These are phyloP conservation scores for Leccinum pallidistipes DNA, from an alignment of 1,284 basidiomycete species.

Conservation along the genomic window DNA sequence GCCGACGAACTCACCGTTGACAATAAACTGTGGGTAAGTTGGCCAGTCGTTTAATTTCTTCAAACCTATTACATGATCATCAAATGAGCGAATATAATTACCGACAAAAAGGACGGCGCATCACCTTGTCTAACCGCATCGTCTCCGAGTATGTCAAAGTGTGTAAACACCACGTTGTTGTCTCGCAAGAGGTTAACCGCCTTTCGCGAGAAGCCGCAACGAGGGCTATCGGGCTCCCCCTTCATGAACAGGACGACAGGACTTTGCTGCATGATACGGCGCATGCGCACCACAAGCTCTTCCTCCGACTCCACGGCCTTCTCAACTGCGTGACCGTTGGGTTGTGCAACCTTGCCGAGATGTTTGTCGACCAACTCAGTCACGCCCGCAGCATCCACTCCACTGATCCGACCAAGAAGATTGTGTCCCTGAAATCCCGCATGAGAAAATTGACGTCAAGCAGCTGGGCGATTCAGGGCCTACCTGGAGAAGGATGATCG, in stretches of 20 bases:
- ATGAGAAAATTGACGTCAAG: background rate
- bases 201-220: constrained; percentile 92
- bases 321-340: constrained; percentile 38
- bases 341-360: constrained; percentile 36
- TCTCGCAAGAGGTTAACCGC: constrained; percentile 84
- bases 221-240: constrained; percentile 81
- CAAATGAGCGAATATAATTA: constrained; percentile 50
- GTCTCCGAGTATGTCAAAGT: constrained; percentile 91
- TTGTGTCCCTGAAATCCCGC: constrained; percentile 75
- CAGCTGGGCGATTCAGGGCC: constrained; percentile 20
- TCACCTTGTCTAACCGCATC: constrained; percentile 58
- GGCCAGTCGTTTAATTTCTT: constrained; percentile 88
- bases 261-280: constrained; percentile 66
- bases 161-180: constrained; percentile 75
- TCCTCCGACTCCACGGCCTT: constrained; percentile 57
- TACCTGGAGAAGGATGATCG: constrained; percentile 83
- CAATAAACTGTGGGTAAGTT: constrained; percentile 94
- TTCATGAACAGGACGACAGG: constrained; percentile 97
- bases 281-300: constrained; percentile 64
- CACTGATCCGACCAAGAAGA: constrained; percentile 78
- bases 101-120: background rate
- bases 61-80: constrained; percentile 45
- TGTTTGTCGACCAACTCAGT: constrained; percentile 66
- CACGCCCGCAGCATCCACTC: constrained; percentile 78
- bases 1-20: constrained; percentile 92